Percentiles rank a stretch among this genome's conserved stretches.
phyloP scores from a whole-genome alignment of 2,329 filamentous ascomycete genomes.

The Parastagonospora nodorum region DNA sequence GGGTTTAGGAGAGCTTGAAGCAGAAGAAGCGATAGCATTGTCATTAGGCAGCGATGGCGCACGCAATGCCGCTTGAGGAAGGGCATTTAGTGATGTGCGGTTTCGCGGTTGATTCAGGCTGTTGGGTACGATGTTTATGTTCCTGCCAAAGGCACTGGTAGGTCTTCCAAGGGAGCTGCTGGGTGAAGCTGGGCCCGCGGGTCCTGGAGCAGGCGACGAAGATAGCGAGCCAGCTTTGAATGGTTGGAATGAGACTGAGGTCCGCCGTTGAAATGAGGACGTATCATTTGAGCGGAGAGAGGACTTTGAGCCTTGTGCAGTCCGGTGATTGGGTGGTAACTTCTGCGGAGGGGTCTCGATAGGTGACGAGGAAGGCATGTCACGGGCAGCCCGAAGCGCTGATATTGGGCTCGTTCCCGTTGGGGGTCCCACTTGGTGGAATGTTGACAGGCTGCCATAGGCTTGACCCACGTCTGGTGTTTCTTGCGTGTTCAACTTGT shows the following conservation, averaged over 20 bases:
- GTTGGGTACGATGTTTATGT: slow-evolving; percentile 22
- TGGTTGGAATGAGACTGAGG: slow-evolving; percentile 88
- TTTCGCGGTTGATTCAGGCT: slow-evolving; percentile 62
- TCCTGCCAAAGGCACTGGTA: slow-evolving; percentile 27
- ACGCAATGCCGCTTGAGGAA: slow-evolving; percentile 74
- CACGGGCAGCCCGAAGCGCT: slow-evolving; percentile 73
- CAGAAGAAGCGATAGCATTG: slow-evolving; percentile 66
- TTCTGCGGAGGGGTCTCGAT: slow-evolving; percentile 58
- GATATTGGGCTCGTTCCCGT: slow-evolving; percentile 86
- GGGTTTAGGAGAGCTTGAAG: slow-evolving; percentile 78
- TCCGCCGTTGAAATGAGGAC: slow-evolving; percentile 64
- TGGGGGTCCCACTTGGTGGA: slow-evolving; percentile 75
- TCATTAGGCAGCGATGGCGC: slow-evolving; percentile 68
- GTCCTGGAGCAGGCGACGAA: slow-evolving; percentile 72
- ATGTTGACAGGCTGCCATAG: slow-evolving; percentile 89
- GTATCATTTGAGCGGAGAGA: slow-evolving; percentile 58
- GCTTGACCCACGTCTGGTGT: slow-evolving; percentile 72
- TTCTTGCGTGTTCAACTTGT: slow-evolving; percentile 55
- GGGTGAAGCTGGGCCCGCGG: slow-evolving; percentile 59
- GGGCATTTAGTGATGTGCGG: slow-evolving; percentile 73
- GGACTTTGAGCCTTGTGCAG: slow-evolving; percentile 55
- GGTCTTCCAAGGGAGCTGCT: slow-evolving; percentile 53
- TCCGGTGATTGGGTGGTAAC: slow-evolving; percentile 52
- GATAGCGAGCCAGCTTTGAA: slow-evolving; percentile 98
- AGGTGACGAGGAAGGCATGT: slow-evolving; percentile 57